A percentile compares a stretch with the other conserved stretches of the same genome.
Conservation (phyloP, 177 flowering plant species). For the Vitis hybrid region DNA sequence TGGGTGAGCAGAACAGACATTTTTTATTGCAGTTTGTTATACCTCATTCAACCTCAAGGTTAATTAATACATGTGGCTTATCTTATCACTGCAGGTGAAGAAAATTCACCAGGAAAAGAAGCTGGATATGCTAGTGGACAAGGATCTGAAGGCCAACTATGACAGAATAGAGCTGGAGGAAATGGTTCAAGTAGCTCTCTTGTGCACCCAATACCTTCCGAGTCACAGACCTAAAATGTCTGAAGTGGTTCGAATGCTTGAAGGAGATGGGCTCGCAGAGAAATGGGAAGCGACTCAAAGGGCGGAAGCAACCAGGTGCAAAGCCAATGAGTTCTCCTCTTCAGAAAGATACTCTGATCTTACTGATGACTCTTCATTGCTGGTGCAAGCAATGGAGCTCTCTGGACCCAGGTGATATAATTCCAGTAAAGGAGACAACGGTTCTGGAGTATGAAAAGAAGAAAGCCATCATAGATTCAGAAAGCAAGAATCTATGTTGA, state of each 20-base stretch:
- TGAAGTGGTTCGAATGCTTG: conserved; percentile 80
- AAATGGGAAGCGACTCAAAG: conserved; percentile 81
- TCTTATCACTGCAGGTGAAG: conserved; percentile 51
- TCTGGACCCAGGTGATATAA: conserved; percentile 73
- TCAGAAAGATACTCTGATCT: conserved; percentile 82
- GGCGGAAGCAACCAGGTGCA: conserved; percentile 51
- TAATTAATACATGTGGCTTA: no score
- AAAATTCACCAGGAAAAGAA: conserved; percentile 77
- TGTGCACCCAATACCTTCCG: conserved; percentile 78
- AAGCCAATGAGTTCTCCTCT: conserved; percentile 66
- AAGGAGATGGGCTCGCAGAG: conserved; percentile 87
- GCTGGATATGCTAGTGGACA: conserved; percentile 72
- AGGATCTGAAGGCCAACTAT: conserved; percentile 60
- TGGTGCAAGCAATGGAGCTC: conserved; percentile 87
- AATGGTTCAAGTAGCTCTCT: conserved; percentile 76
- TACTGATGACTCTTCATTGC: conserved; percentile 77
- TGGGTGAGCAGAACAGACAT: conserved; percentile 54
- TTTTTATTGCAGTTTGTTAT: not conserved
- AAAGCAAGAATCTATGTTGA: conserved; percentile 9
- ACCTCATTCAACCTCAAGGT: no score
- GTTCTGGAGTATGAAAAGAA: not conserved
- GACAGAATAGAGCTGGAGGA: conserved; percentile 78
- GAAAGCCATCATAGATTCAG: not conserved
- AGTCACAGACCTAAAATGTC: conserved; percentile 82
- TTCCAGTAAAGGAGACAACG: not conserved